phyloP scores from a whole-genome alignment of 139 green algal species.

The Medakamo hakoo region DNA sequence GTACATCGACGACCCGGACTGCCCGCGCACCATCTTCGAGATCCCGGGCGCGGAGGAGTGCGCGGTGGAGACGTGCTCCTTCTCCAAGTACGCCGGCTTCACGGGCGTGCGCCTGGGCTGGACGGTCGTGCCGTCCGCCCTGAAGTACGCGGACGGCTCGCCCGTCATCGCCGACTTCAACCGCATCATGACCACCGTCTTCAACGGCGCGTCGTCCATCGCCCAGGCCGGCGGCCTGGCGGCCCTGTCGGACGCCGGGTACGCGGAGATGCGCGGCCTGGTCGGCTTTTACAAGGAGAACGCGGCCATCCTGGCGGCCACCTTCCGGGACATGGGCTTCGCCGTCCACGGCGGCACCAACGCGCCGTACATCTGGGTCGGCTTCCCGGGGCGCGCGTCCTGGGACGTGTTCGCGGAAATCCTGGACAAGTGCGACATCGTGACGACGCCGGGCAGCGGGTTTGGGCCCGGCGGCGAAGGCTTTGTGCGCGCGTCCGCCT shows the following conservation, averaged over 20 bases:
- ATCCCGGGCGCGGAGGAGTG: slow-evolving; percentile 80
- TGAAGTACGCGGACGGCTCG: slow-evolving; percentile 53
- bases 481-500: slow-evolving; percentile 89
- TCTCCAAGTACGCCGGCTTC: slow-evolving; percentile 97
- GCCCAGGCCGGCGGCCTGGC: slow-evolving; percentile 72
- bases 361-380: slow-evolving; percentile 97
- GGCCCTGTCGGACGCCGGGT: slow-evolving; percentile 66
- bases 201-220: slow-evolving; percentile 95
- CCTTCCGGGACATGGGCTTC: slow-evolving; percentile 91
- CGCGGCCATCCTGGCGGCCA: slow-evolving; percentile 66
- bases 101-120: slow-evolving; percentile 93
- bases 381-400: slow-evolving; percentile 68
- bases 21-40: slow-evolving; percentile 93
- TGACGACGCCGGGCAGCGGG: slow-evolving; percentile 89
- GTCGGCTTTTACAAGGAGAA: slow-evolving; percentile 99
- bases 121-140: slow-evolving; percentile 87
- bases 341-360: slow-evolving; percentile 79
- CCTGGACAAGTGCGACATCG: slow-evolving; percentile 87
- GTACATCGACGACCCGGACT: slow-evolving; percentile 86
- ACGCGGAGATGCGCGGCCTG: slow-evolving; percentile 64
- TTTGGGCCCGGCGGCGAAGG: slow-evolving; percentile 93
- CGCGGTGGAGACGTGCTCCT: slow-evolving; percentile 84
- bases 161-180: slow-evolving; percentile 83
- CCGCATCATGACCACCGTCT: slow-evolving; percentile 90
- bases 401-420: slow-evolving; percentile 98